These are phyloP conservation scores for Peronosclerospora sorghi DNA, from an alignment of 352 stramenopile species.

Conservation along the genomic window DNA sequence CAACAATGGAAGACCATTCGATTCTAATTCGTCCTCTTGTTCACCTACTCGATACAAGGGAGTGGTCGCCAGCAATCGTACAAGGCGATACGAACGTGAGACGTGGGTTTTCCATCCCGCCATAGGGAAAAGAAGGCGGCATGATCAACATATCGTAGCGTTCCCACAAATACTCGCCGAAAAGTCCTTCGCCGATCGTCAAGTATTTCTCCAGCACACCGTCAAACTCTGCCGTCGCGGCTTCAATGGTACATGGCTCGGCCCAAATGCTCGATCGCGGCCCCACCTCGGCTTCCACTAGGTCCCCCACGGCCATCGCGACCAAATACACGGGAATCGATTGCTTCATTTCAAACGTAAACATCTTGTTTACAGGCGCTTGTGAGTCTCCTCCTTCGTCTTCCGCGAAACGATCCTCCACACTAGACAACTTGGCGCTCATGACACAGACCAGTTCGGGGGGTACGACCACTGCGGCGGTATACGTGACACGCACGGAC, in stretches of 20 bases:
- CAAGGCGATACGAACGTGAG: slow-evolving; percentile 81
- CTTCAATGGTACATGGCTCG: slow-evolving; percentile 72
- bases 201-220: slow-evolving; percentile 68
- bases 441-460: slow-evolving; percentile 85
- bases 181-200: slow-evolving; percentile 53
- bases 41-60: slow-evolving; percentile 49
- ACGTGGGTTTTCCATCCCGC: slow-evolving; percentile 96
- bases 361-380: slow-evolving; percentile 26
- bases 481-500: slow-evolving; percentile 93
- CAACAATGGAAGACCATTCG: not conserved
- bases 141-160: slow-evolving; percentile 79
- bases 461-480: slow-evolving; percentile 86
- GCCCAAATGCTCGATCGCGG: slow-evolving; percentile 72
- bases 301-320: slow-evolving; percentile 69
- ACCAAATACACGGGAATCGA: slow-evolving; percentile 81
- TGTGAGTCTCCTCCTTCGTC: slow-evolving; percentile 4
- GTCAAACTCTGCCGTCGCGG: slow-evolving; percentile 60
- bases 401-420: slow-evolving; percentile 13
- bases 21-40: not conserved
- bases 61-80: slow-evolving; percentile 69
- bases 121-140: slow-evolving; percentile 90
- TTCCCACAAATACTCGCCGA: slow-evolving; percentile 79
- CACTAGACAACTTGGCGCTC: slow-evolving; percentile 46
- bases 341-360: slow-evolving; percentile 71
- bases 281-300: slow-evolving; percentile 53